Percentiles rank a stretch among this genome's conserved stretches.
These are phyloP conservation scores for Xylaria sp. DNA, from an alignment of 495 filamentous ascomycete species.

Conservation along the genomic window DNA sequence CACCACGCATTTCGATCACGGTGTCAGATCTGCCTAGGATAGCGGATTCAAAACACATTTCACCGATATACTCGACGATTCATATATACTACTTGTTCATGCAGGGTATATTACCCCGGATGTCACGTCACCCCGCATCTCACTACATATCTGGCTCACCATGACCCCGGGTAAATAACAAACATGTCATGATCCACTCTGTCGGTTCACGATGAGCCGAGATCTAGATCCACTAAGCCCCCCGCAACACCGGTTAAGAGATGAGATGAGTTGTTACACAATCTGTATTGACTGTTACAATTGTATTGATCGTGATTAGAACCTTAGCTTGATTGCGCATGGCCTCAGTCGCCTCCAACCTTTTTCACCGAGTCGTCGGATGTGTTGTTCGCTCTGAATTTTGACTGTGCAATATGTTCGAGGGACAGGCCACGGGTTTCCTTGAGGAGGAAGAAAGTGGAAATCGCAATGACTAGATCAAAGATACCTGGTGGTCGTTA, in stretches of 20 bases:
- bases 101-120: slow-evolving; percentile 9
- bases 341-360: neutral
- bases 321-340: neutral
- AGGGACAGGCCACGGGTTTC: slow-evolving; percentile 40
- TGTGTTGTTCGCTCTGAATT: slow-evolving; percentile 26
- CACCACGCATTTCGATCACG: neutral
- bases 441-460: slow-evolving; percentile 34
- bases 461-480: slow-evolving; percentile 33
- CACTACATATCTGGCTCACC: neutral
- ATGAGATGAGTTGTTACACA: neutral
- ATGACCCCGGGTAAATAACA: slow-evolving; percentile 4
- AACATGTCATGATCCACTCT: neutral
- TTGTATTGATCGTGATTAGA: neutral
- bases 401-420: slow-evolving; percentile 35
- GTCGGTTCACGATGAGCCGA: slow-evolving; percentile 10
- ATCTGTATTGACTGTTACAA: neutral
- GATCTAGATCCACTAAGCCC: neutral
- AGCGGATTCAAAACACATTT: neutral
- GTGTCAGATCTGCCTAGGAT: neutral
- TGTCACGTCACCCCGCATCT: slow-evolving; percentile 12
- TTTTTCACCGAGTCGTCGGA: neutral
- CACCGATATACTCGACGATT: neutral
- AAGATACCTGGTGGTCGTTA: slow-evolving; percentile 29
- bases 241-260: neutral
- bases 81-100: neutral